A percentile compares a stretch with the other conserved stretches of the same genome.
Evolutionary conservation across 139 green algal species (phyloP).

Genomic region (Tetratostichococcus sp.): DNA sequence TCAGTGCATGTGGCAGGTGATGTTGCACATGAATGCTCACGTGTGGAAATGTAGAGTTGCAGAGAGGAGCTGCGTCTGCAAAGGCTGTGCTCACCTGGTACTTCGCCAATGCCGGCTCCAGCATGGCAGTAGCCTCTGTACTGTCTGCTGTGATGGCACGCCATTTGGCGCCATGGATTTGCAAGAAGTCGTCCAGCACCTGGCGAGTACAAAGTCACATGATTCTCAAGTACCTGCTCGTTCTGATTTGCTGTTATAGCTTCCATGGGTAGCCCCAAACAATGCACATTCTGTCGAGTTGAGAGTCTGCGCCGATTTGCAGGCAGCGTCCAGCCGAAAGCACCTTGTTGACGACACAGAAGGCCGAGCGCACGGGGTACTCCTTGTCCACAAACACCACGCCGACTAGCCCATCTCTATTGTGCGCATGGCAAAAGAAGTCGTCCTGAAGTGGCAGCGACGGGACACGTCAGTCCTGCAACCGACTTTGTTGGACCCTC

Average conservation of each 20-base stretch:
- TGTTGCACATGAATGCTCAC: too few species aligned
- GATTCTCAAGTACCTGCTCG: too few species aligned
- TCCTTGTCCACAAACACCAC: slow-evolving; percentile 87
- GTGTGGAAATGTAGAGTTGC: too few species aligned
- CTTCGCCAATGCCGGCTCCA: slow-evolving; percentile 76
- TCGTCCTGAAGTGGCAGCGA: slow-evolving; percentile 71
- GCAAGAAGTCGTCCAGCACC: slow-evolving; percentile 63
- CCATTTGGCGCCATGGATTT: slow-evolving; percentile 59
- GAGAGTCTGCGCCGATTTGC: neutral
- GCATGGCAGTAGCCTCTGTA: slow-evolving; percentile 40
- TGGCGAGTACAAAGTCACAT: too few species aligned
- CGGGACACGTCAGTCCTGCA: too few species aligned
- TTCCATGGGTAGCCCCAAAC: too few species aligned
- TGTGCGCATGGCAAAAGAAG: slow-evolving; percentile 91
- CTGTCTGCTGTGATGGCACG: slow-evolving; percentile 53
- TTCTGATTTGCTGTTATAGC: too few species aligned
- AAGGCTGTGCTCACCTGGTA: slow-evolving; percentile 67
- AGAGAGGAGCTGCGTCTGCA: neutral
- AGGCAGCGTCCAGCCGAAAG: neutral
- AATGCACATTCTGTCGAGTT: too few species aligned
- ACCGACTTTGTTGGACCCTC: too few species aligned
- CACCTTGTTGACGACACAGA: slow-evolving; percentile 87
- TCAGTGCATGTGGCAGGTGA: too few species aligned
- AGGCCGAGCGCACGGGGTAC: slow-evolving; percentile 90
- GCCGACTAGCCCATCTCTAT: slow-evolving; percentile 80